A percentile compares a stretch with the other conserved stretches of the same genome.
Evolutionary conservation across 1,284 basidiomycete genomes (phyloP).

Genomic region (Tylopilus sp.): DNA sequence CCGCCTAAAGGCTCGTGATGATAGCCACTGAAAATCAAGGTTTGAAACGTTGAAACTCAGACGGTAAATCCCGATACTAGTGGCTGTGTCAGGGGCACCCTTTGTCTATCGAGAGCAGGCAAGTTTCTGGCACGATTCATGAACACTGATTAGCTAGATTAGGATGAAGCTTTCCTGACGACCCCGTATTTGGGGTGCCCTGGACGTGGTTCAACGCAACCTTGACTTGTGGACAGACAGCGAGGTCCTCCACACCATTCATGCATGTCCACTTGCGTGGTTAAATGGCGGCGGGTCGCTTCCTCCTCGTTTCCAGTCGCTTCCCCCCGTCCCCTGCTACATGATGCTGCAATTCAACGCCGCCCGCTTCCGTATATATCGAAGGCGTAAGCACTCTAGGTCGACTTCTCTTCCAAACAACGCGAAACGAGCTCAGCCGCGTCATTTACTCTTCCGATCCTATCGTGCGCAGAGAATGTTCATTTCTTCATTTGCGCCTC

Average conservation of each 20-base stretch:
- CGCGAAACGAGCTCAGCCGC: conserved; percentile 92
- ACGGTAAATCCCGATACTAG: conserved; percentile 22
- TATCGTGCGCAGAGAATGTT: conserved; percentile 68
- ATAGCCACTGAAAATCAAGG: conserved; percentile 34
- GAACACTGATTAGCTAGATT: no score
- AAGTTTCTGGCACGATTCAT: no score
- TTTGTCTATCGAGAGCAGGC: neutral
- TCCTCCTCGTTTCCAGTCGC: conserved; percentile 27
- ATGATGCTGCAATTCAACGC: conserved; percentile 22
- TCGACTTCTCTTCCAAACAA: conserved; percentile 60
- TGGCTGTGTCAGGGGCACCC: conserved; percentile 15
- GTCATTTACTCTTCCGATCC: conserved; percentile 83
- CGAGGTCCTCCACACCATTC: conserved; percentile 12
- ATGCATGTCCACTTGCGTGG: conserved; percentile 19
- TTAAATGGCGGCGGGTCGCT: conserved; percentile 22
- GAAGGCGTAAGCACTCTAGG: conserved; percentile 20
- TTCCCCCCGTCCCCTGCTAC: conserved; percentile 15
- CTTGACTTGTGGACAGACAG: no score
- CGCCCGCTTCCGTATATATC: conserved; percentile 20
- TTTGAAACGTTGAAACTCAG: conserved; percentile 26
- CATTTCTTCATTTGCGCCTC: conserved; percentile 12
- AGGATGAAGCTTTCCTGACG: no score
- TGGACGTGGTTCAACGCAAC: no score
- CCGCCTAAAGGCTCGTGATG: conserved; percentile 25
- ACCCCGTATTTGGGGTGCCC: no score